A percentile compares a stretch with the other conserved stretches of the same genome.
phyloP scores from a whole-genome alignment of 176 grass and related monocot genomes.

The Canna indica region DNA sequence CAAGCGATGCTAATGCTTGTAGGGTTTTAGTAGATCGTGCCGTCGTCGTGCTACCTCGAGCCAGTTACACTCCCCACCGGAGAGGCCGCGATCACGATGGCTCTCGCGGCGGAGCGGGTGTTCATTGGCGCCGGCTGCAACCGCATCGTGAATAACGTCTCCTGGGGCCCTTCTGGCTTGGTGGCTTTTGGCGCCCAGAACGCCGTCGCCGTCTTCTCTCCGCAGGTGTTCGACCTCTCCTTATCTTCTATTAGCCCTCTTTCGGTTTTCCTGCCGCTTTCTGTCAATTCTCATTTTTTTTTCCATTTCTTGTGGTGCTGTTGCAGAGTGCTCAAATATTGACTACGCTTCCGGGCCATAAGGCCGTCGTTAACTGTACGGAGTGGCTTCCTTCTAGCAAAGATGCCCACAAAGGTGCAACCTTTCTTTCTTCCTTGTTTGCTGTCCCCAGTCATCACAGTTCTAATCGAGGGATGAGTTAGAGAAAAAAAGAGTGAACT shows the following conservation, averaged over 20 bases:
- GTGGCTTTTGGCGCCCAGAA: slow-evolving; percentile 91
- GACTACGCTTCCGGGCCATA: slow-evolving; percentile 74
- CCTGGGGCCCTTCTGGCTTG: slow-evolving; percentile 67
- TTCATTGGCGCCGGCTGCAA: slow-evolving; percentile 86
- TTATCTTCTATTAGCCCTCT: background rate
- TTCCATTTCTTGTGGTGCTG: background rate
- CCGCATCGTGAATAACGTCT: slow-evolving; percentile 94
- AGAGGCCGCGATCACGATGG: background rate
- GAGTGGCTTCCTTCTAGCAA: slow-evolving; percentile 77
- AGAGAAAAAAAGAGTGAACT: too few species aligned
- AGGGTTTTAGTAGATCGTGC: background rate
- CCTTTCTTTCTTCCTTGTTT: background rate
- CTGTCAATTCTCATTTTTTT: background rate
- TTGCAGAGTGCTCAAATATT: slow-evolving; percentile 74
- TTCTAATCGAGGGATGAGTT: too few species aligned
- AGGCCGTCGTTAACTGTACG: slow-evolving; percentile 75
- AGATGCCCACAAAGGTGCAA: slow-evolving; percentile 63
- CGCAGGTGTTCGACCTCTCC: slow-evolving; percentile 29
- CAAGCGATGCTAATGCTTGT: background rate
- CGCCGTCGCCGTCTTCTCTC: slow-evolving; percentile 79
- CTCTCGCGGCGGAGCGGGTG: slow-evolving; percentile 26
- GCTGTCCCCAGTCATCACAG: background rate
- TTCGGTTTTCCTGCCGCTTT: background rate
- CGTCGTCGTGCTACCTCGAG: background rate
- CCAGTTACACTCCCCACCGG: background rate